Base-by-base conservation (phyloP, 176 grass and related monocot genomes). In the Rhynchospora breviuscula region DNA sequence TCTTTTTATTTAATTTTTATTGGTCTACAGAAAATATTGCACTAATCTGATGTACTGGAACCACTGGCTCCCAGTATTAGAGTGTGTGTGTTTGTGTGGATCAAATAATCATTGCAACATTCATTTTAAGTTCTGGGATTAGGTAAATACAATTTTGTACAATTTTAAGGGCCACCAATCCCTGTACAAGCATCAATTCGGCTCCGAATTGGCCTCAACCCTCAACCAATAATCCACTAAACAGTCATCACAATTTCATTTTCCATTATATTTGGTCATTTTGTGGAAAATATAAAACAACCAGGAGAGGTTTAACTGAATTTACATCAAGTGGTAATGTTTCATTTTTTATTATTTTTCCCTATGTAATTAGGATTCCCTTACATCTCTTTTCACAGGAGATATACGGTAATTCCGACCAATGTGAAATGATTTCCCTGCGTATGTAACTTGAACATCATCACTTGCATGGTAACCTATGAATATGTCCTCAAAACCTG, bases 401-500 rank as follows among this genome's bases (percentile, higher is more conserved):
- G 92, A 94, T 51, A 97, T 46, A 72, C 84, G 85, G 64, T 97
- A 97, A 79, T 86, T 97, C 61, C 94, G 68, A 72, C 88, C 91
- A 29, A 79, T 89, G 80, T 90, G 94, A 69, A 94, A 97, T 59
- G 88, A 88, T 86, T 90, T 91, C 19, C 92, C 94, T 80, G 94
- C 94, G 85, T 97, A 97, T 85, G 94, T 97, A 80, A 87, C 85
- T 92, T 97, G 94, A 62, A 97, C 84, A 84, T 94, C 90, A 89
- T 97, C 94, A 44, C 82, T 84, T 18, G 92, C 90, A 89, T 97
- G 94, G 82, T 92, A 97, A 72, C 94, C 92, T 44, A 97, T 85
- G 86, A 97, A 97, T 78, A 97, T 94, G 56, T 97, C 92, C 78
- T 97, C 95, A 47, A 83, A 89, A 66, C 92, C 90, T 84, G 92